Base-by-base conservation (phyloP, 345 rosid species). In the Eucalyptus erythrocorys region DNA sequence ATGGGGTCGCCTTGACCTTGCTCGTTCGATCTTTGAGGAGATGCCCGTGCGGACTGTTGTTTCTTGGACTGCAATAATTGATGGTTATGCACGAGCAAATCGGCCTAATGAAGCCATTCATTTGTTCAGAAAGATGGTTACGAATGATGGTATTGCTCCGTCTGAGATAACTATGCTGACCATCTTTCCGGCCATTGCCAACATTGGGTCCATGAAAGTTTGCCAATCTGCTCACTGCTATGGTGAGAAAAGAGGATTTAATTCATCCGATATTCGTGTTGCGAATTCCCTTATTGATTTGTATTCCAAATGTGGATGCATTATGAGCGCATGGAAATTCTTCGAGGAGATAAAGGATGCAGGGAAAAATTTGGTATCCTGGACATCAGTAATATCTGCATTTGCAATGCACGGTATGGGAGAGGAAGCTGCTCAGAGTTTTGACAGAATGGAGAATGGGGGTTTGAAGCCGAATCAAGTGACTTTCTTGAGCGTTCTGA, bases 351-450 rank as follows among this genome's bases (percentile, higher is more conserved):
- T 93, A 86, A 88, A 91, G 6, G 85, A 59, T 26, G 92, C 87
- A 50, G 92, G 89, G 90, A 96, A 90, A 91, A 95, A 93, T 93
- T 81, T 97, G 80, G 97, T 96, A 42, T 93, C 98, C 0, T 95
- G 99, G 99, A 95, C 98, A 48, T 93, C 99, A 1, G 91, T 97
- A 89, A 96, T 94, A 84, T 94, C 98, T 1, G 94, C 94, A 26
- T 93, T 96, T 91, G 97, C 99, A 76, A 92, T 93, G 96, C 96
- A 96, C 76, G 97, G 99, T 47, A 92, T 93, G 97, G 98, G 95
- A n/a, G 93, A 91, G 88, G 98, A 94, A 92, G 99, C 99, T 1
- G 91, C 93, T 26, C 91, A 87, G 68, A 55, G 85, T 87, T 96
- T 95, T 90, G 91, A 91, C 57, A 93, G 91, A 89, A 95, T 97